Percentiles rank a stretch among this genome's conserved stretches.
Conservation (phyloP, 306 rosid species). For the Abrus pulchellus region DNA sequence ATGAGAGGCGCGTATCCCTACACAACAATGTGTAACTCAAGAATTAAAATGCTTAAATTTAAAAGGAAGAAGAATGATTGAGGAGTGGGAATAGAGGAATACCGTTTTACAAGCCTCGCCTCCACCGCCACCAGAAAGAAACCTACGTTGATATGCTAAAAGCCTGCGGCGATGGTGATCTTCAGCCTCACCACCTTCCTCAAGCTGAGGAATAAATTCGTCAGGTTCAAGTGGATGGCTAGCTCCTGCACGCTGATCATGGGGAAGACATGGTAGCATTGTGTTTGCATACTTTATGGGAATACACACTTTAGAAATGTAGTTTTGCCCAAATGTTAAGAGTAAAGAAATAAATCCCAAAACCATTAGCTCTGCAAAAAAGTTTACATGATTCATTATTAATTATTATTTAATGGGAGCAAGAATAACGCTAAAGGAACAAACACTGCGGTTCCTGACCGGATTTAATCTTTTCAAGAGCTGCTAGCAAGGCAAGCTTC, state of each 20-base stretch:
- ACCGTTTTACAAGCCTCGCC: slow-evolving; percentile 43
- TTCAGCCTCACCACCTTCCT: neutral
- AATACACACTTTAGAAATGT: slow-evolving; percentile 70
- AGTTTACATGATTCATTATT: neutral
- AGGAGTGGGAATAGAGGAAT: slow-evolving; percentile 21
- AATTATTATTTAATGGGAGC: too few relatives aligned
- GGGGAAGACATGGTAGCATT: slow-evolving; percentile 79
- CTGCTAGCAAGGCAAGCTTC: slow-evolving; percentile 82
- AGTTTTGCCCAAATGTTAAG: slow-evolving; percentile 85
- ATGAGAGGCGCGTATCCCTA: slow-evolving; percentile 82
- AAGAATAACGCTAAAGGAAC: neutral
- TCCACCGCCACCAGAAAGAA: slow-evolving; percentile 52
- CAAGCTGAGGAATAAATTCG: neutral
- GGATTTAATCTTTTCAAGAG: slow-evolving; percentile 88
- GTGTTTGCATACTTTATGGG: slow-evolving; percentile 55
- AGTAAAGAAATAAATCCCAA: slow-evolving; percentile 92
- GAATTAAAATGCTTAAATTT: too few relatives aligned
- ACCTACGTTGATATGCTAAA: slow-evolving; percentile 72
- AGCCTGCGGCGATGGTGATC: slow-evolving; percentile 68
- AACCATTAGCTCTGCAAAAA: slow-evolving; percentile 91
- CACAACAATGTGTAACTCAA: neutral
- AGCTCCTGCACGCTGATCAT: neutral
- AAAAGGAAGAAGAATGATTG: neutral
- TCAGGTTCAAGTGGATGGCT: too few relatives aligned
- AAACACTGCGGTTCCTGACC: slow-evolving; percentile 56